These are phyloP conservation scores for Aspergillus tanneri DNA, from an alignment of 2,329 filamentous ascomycete genomes.

Conservation along the genomic window DNA sequence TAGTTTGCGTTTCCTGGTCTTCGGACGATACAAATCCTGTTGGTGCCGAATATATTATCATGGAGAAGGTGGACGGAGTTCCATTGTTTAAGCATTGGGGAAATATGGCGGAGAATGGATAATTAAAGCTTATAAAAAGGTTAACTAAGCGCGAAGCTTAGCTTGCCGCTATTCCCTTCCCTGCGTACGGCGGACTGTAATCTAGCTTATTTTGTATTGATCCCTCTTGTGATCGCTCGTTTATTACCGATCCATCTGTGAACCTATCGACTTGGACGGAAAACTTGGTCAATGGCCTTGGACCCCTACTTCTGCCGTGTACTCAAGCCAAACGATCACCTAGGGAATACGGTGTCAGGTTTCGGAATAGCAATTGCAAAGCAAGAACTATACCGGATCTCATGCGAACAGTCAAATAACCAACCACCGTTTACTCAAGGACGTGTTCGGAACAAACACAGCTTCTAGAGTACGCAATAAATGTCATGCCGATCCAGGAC, in stretches of 20 bases:
- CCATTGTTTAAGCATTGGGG: conserved; percentile 31
- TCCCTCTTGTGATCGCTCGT: conserved; percentile 21
- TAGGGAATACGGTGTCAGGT: conserved; percentile 17
- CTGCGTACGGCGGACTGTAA: conserved; percentile 28
- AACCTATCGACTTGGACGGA: neutral
- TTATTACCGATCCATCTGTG: conserved; percentile 4
- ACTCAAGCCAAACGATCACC: conserved; percentile 7
- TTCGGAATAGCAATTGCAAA: conserved; percentile 18
- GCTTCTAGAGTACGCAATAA: conserved; percentile 13
- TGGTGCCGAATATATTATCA: conserved; percentile 43
- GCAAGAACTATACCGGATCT: conserved; percentile 18
- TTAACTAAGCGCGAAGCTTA: conserved; percentile 25
- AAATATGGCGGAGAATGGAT: conserved; percentile 16
- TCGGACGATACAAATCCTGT: conserved; percentile 28
- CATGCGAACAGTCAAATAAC: conserved; percentile 2
- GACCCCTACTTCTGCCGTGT: conserved; percentile 1
- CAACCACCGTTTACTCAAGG: conserved; percentile 9
- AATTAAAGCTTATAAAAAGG: conserved; percentile 23
- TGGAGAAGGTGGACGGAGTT: conserved; percentile 39
- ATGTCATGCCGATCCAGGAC: conserved; percentile 18
- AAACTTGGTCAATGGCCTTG: conserved; percentile 15
- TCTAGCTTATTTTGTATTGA: conserved; percentile 17
- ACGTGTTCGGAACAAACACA: conserved; percentile 11
- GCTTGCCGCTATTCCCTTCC: conserved; percentile 20
- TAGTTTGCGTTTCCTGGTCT: conserved; percentile 20